These are phyloP conservation scores for Kodamaea kaohsiungensis DNA, from an alignment of 805 yeast species.

Conservation along the genomic window DNA sequence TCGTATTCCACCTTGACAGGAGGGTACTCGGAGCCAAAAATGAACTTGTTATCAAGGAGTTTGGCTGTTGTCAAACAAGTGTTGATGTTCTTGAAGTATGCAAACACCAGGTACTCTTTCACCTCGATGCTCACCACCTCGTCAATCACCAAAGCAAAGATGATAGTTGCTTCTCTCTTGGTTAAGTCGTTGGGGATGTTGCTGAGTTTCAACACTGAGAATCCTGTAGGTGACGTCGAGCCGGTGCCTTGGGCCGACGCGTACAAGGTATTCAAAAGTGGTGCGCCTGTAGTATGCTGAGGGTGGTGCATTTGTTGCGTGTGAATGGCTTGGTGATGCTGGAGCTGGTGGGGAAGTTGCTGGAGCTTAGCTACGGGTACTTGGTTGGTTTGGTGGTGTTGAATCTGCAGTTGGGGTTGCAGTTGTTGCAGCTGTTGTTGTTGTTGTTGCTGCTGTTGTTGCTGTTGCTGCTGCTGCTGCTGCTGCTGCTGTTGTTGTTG, in stretches of 20 bases:
- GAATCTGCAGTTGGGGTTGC: constrained; percentile 7
- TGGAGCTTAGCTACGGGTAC: constrained; percentile 1
- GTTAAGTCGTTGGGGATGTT: constrained; percentile 67
- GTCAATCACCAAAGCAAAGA: constrained; percentile 70
- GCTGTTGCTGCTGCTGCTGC: constrained; percentile 3
- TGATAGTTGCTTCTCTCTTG: constrained; percentile 62
- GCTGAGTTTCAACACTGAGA: constrained; percentile 28
- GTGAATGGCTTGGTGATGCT: constrained; percentile 1
- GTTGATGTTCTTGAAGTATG: constrained; percentile 36
- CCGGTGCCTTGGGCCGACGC: not conserved
- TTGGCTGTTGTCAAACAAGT: constrained; percentile 44
- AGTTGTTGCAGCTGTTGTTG: constrained; percentile 11
- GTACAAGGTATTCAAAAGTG: not conserved
- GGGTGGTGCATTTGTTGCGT: constrained; percentile 7
- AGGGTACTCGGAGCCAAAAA: constrained; percentile 38
- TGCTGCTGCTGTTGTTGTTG: constrained; percentile 9
- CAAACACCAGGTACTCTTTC: constrained; percentile 34
- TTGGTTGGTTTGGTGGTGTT: constrained; percentile 3
- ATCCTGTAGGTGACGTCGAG: constrained; percentile 4
- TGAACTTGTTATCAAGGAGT: constrained; percentile 39
- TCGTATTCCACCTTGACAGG: constrained; percentile 42
- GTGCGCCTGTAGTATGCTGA: not conserved
- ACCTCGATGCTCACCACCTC: constrained; percentile 52
- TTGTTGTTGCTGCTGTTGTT: constrained; percentile 2
- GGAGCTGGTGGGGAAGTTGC: constrained; percentile 10